Evolutionary conservation across 192 early-diverging fungal genomes (phyloP).

Genomic region (Mortierella claussenii): DNA sequence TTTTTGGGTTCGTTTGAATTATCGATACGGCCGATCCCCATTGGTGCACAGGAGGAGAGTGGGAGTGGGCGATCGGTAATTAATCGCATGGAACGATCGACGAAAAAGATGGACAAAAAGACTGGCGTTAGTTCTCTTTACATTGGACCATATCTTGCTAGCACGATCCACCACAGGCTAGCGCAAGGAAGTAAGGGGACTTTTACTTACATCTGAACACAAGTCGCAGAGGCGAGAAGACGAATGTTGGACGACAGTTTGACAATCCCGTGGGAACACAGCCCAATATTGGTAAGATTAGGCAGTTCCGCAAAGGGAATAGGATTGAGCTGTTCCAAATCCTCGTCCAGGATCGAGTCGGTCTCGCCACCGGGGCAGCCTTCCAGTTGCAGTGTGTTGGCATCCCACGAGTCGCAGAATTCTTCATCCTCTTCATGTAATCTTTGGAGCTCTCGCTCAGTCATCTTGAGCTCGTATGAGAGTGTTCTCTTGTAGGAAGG

Average conservation of each 20-base stretch:
- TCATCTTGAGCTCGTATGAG: constrained; percentile 11
- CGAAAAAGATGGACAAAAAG: constrained; percentile 2
- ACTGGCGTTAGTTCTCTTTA: neutral
- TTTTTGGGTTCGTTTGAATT: too few relatives aligned
- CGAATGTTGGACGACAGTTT: constrained; percentile 77
- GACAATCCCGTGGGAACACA: constrained; percentile 69
- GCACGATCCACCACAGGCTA: too few relatives aligned
- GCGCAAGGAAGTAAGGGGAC: neutral
- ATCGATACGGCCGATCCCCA: too few relatives aligned
- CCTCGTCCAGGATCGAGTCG: constrained; percentile 41
- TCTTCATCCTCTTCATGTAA: constrained; percentile 17
- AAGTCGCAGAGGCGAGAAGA: constrained; percentile 66
- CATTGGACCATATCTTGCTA: too few relatives aligned
- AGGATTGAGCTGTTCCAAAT: constrained; percentile 27
- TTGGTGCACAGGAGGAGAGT: constrained; percentile 8
- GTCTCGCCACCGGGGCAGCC: constrained; percentile 1
- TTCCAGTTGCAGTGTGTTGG: constrained; percentile 7
- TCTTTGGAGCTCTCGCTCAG: neutral
- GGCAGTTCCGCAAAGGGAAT: constrained; percentile 55
- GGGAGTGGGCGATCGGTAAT: neutral
- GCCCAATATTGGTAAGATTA: constrained; percentile 62
- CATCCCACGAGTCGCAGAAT: neutral
- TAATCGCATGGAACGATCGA: neutral
- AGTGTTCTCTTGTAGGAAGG: constrained; percentile 11
- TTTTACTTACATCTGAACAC: constrained; percentile 74